Base-by-base conservation (phyloP, 768 basidiomycete species). In the Tremella mesenterica region DNA sequence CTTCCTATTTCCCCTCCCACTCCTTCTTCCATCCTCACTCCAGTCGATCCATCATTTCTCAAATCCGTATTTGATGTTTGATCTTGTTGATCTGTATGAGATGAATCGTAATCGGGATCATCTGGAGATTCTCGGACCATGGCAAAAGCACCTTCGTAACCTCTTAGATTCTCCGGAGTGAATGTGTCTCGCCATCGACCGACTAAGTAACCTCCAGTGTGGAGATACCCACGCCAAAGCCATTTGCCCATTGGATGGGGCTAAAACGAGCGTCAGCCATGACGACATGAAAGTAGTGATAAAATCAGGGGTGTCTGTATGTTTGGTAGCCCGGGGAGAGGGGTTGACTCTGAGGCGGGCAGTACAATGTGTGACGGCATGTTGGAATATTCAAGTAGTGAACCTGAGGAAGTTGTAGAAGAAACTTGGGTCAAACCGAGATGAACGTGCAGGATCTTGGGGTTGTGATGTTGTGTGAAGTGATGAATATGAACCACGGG, bases 141-240 rank as follows among this genome's bases (percentile, higher is more conserved):
- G 0, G 57, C 63, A 30, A 63, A 67, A 16, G 66, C 61, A 2
- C 66, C 69, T 57, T 70, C 69, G 52, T 64, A 62, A n/a, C 63
- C 71, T 48, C 63, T 33, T 26, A 62, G 54, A 44, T 61, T 60
- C 44, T 64, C 65, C n/a, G 63, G 56, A 6, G 68, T 73, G 45
- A 71, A 69, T 0, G 67, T 64, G 44, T 74, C 73, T 48, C 73
- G 56, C 70, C 71, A 74, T 33, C 73, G 46, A 26, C 71, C 73
- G 27, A 71, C 57, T 48, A 72, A 39, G 44, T 69, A 50, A 6
- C 64, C 70, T 9, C 73, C 73, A 0, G 71, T 67, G 41, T 70
- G 65, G 10, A 72, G 51, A 47, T 74, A 74, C 5, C 67, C 69
- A 21, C 67, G 60, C 57, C 66, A 73, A 2, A 70, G 49, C 71